These are phyloP conservation scores for Xenoacremonium recifei DNA, from an alignment of 2,329 filamentous ascomycete species.

Conservation along the genomic window DNA sequence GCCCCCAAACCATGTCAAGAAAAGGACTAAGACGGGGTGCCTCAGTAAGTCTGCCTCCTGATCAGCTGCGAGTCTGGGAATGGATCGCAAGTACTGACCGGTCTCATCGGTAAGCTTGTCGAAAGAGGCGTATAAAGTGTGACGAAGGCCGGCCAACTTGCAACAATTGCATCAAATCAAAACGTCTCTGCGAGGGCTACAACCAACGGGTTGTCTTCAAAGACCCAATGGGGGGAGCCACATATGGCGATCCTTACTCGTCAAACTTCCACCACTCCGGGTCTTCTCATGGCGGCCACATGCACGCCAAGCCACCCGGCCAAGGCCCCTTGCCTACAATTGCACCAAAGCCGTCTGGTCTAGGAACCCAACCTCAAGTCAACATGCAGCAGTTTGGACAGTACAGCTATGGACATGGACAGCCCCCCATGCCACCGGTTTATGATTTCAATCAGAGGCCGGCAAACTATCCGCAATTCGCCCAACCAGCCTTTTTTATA, in stretches of 20 bases:
- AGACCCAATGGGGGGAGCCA: conserved; percentile 48
- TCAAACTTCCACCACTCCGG: conserved; percentile 40
- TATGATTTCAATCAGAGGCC: conserved; percentile 21
- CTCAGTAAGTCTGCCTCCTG: conserved; percentile 60
- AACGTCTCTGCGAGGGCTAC: conserved; percentile 80
- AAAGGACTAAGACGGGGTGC: conserved; percentile 89
- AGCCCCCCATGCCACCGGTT: conserved; percentile 8
- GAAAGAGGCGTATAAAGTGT: conserved; percentile 94
- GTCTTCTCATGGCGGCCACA: conserved; percentile 27
- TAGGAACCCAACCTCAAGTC: conserved; percentile 25
- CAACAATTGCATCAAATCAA: conserved; percentile 83
- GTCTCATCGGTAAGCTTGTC: conserved; percentile 63
- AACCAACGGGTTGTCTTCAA: conserved; percentile 81
- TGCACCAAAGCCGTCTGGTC: conserved; percentile 49
- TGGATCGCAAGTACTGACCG: conserved; percentile 15
- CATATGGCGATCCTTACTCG: conserved; percentile 48
- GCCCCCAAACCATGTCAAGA: conserved; percentile 55
- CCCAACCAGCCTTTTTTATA: conserved; percentile 12
- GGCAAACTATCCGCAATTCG: conserved; percentile 11
- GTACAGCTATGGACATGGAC: conserved; percentile 13
- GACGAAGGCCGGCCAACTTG: conserved; percentile 84
- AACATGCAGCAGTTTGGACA: conserved; percentile 12
- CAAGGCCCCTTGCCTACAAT: conserved; percentile 41
- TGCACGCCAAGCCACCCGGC: conserved; percentile 38
- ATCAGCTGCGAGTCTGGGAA: not conserved